Base-by-base conservation (phyloP, 345 rosid species). In the Eutrema yunnanense region DNA sequence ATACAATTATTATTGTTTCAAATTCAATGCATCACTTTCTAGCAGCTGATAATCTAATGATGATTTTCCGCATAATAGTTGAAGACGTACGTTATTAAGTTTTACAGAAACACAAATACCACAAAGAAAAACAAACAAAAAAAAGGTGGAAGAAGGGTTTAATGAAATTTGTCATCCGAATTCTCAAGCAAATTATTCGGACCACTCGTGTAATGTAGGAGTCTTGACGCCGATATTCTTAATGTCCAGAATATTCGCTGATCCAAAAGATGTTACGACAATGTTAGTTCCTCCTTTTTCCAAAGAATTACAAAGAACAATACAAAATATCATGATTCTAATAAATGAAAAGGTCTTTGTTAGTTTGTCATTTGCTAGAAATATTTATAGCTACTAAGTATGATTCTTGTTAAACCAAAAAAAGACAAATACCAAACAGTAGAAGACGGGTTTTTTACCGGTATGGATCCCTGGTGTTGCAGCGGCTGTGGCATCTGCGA, bases 401-500 rank as follows among this genome's bases (percentile, higher is more conserved):
- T 67, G 56, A 49, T 9, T 47, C 12, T 50, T 12, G 53, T 34
- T 26, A 44, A 34, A 33, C 62, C 38, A 52, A 12, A 41, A 19
- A 19, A 19, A 19, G 22, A 19, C 22, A 19, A 19, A 19, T 19
- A 19, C 22, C 22, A 19, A 19, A 40, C 7, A 16, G 43, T 46
- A 49, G 47, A 67, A 53, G 9, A 56, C 19, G 11, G 76, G 12
- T 48, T 32, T 19, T 19, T 41, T 81, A 88, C 97, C 94, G 7
- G 30, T 61, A 68, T 91, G 99, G 22, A 94, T 65, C 22, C 87
- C 89, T 37, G 88, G 86, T 48, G 98, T 84, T 12, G 90, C 87
- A 74, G 98, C 98, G 54, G 97, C 97, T 0, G 99, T 94, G 66
- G 96, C 96, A 84, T 94, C 96, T 12, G 63, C 44, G 34, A 94